A percentile compares a stretch with the other conserved stretches of the same genome.
Conservation (phyloP, 78 protist species). For the Dictyostelium brefeldianum region DNA sequence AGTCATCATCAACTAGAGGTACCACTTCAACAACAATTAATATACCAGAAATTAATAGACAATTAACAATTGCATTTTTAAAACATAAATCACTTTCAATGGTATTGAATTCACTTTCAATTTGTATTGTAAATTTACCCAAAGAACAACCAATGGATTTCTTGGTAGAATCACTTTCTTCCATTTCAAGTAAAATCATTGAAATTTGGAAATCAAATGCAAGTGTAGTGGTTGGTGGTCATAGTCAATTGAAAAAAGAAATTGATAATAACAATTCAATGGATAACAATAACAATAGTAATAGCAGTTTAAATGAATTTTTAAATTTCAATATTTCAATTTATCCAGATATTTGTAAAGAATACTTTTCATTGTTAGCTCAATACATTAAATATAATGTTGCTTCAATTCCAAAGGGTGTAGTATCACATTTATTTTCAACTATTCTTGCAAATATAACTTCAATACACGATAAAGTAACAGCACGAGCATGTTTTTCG, state of each 20-base stretch:
- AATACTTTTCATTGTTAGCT: constrained; percentile 4
- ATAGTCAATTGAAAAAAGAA: constrained; percentile 3
- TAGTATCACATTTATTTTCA: constrained; percentile 13
- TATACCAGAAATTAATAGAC: constrained; percentile 32
- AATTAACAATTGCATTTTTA: constrained; percentile 8
- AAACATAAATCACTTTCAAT: background rate
- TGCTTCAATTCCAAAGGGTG: constrained; percentile 13
- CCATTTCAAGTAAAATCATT: background rate
- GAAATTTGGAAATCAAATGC: constrained; percentile 17
- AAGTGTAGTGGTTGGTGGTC: no score
- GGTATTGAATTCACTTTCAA: constrained; percentile 2
- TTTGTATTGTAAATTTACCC: background rate
- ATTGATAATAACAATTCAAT: background rate
- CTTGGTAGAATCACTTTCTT: background rate
- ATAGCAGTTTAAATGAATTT: constrained; percentile 14
- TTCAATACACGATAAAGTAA: constrained; percentile 42
- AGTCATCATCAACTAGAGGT: background rate
- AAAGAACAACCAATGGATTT: constrained; percentile 8
- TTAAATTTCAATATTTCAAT: constrained; percentile 44
- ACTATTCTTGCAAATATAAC: constrained; percentile 24
- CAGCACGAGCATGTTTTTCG: constrained; percentile 30
- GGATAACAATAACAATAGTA: background rate
- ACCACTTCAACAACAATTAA: background rate
- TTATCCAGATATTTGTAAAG: constrained; percentile 50
- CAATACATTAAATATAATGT: constrained; percentile 44